Conservation (phyloP, 2,329 filamentous ascomycete species). For the Albifimbria verrucaria region DNA sequence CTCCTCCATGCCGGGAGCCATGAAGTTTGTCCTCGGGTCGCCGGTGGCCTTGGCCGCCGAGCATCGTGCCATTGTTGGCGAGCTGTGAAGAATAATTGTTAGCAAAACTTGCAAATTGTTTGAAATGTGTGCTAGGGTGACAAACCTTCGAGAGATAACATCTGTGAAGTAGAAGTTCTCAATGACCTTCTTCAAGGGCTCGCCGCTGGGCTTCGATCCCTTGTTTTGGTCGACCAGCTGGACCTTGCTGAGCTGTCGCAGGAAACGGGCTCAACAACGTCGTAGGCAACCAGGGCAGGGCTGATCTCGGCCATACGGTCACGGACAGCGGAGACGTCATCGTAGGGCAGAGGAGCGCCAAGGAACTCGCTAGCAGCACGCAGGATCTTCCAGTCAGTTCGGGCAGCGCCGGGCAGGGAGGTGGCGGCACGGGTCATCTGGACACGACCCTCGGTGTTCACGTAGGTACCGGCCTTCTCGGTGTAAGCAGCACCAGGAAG, state of each 20-base stretch:
- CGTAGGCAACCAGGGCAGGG: constrained; percentile 84
- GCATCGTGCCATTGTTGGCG: constrained; percentile 97
- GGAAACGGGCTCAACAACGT: constrained; percentile 81
- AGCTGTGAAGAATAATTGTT: constrained; percentile 52
- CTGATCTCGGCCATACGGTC: constrained; percentile 96
- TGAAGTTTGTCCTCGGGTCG: constrained; percentile 74
- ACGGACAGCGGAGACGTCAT: constrained; percentile 83
- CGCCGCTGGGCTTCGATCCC: constrained; percentile 69
- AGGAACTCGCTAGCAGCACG: constrained; percentile 91
- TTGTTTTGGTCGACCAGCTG: constrained; percentile 97
- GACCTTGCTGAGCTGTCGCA: constrained; percentile 79
- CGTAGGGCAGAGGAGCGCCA: constrained; percentile 81
- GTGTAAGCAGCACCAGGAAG: constrained; percentile 95
- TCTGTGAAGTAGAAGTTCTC: constrained; percentile 99
- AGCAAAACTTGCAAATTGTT: not conserved
- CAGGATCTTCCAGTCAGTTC: constrained; percentile 99
- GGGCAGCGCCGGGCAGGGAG: constrained; percentile 80
- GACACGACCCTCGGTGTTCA: constrained; percentile 96
- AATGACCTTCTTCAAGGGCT: constrained; percentile 78
- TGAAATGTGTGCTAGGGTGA: constrained; percentile 13
- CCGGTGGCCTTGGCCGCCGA: constrained; percentile 85
- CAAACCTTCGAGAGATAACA: constrained; percentile 87
- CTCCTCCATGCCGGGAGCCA: constrained; percentile 68
- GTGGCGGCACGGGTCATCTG: constrained; percentile 92
- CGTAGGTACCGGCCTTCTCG: constrained; percentile 91